Base-by-base conservation (phyloP, 1,139 yeast species). In the Debaryomyces udenii region DNA sequence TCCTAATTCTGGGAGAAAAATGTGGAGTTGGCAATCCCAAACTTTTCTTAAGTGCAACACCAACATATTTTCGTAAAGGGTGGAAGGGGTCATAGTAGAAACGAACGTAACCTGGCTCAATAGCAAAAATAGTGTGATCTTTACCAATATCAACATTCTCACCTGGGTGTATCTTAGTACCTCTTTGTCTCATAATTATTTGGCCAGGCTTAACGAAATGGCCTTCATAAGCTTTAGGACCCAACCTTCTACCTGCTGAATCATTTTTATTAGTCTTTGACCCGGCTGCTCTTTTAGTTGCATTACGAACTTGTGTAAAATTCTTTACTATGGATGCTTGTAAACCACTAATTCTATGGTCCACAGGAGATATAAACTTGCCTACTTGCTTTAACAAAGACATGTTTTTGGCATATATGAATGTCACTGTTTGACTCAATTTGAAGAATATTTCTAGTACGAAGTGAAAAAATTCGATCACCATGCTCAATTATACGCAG, bases 51-150 rank as follows among this genome's bases (percentile, higher is more conserved):
- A 93, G 74, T 1, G 96, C 91, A 39, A 93, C 83, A 31, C 99
- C 99, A 43, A 90, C 89, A 57, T 87, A 87, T 61, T 85, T 86
- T 62, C 98, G 81, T 59, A 82, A 80, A 32, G 98, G 97, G 59
- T 93, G 99, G 74, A 91, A 91, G n/a, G 99, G 99, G 68, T 93
- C 97, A 49, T 82, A 71, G 63, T 93, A 93, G 66, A 81, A 93
- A 50, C 95, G 79, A 37, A 93, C 97, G 61, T 73, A 90, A 17
- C 99, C 99, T 2, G 97, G 96, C 58, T 93, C 98, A 34, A 75
- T 60, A 2, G 99, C 97, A 66, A 76, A 90, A 28, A 93, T 79
- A 2, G 99, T 93, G 61, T 91, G 98, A 62, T 93, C 99, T 52
- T 81, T 83, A 49, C 99, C 99, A 49, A 93, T 86, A 14, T 86